Evolutionary conservation across 1,139 yeast genomes (phyloP).

Genomic region (Lodderomyces elongisporus): DNA sequence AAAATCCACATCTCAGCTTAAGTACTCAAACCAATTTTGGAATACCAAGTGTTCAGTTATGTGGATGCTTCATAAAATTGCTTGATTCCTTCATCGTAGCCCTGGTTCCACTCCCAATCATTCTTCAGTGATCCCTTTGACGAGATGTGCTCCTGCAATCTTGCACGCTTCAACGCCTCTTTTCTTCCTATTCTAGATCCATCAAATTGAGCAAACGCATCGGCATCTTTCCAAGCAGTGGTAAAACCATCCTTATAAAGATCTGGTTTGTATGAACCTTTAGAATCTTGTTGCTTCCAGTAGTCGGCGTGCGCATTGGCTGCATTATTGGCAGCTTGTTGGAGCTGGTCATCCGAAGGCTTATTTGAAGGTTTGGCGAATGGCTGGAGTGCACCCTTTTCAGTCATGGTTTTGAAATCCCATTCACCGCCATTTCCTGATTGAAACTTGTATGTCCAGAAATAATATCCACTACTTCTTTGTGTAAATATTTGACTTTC

Average conservation of each 20-base stretch:
- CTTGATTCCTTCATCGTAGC: conserved; percentile 59
- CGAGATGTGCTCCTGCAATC: conserved; percentile 51
- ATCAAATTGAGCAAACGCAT: conserved; percentile 60
- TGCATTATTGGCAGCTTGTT: conserved; percentile 35
- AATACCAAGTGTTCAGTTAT: background rate
- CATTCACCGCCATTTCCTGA: conserved; percentile 94
- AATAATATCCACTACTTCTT: conserved; percentile 64
- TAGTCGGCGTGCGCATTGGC: conserved; percentile 51
- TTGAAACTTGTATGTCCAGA: conserved; percentile 89
- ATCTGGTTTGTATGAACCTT: conserved; percentile 72
- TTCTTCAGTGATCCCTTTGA: conserved; percentile 51
- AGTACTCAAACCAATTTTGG: no score
- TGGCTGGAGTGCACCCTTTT: conserved; percentile 50
- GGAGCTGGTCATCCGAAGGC: conserved; percentile 41
- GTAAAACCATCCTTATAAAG: conserved; percentile 73
- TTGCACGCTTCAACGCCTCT: conserved; percentile 56
- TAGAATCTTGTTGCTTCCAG: conserved; percentile 60
- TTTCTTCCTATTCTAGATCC: conserved; percentile 71
- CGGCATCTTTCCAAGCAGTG: conserved; percentile 70
- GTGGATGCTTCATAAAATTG: conserved; percentile 17
- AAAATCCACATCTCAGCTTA: no score
- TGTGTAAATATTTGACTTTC: conserved; percentile 42
- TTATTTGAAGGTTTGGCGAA: conserved; percentile 20
- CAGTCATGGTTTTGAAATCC: conserved; percentile 81
- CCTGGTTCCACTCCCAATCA: conserved; percentile 88